Base-by-base conservation (phyloP, 2,329 filamentous ascomycete genomes). In the Sporothrix protearum region DNA sequence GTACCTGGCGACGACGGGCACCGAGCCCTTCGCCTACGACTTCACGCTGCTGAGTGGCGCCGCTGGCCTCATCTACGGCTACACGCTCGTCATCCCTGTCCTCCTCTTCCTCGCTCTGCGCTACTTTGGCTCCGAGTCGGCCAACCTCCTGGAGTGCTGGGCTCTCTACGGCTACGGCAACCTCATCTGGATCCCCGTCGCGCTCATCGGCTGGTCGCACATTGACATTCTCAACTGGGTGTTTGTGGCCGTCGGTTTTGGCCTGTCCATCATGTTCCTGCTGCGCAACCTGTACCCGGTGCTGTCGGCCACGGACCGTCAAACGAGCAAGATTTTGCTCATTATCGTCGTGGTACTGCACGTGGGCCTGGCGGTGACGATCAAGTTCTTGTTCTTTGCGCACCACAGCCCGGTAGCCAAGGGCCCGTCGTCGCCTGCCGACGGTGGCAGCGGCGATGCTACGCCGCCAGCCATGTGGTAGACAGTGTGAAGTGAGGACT, bases 331-430 rank as follows among this genome's bases (percentile, higher is more conserved):
- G 86, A 86, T 93, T 28, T 82, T 99, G 74, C 85, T 99, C 73
- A 84, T 98, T 69, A 84, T 95, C 28, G 94, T 99, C 33, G 87
- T 98, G 39, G 86, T 88, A 39, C 84, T 98, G 74, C 96, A 99
- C 82, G 90, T 94, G 36, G 96, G 91, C n/a, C 85, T 99, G 75
- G 89, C 95, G 1, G 88, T 98, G 77, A 92, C 95, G 4, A 98
- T 99, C 82, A 98, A 98, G 86, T 91, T 97, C 72, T 83, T 98
- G 36, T 98, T 98, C 86, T 99, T 99, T 82, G 94, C 94, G 76
- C 89, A 92, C 76, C 89, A 87, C 66, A 93, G 91, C 80, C 88
- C 88, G 68, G 75, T 72, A 69, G 63, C 25, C 28, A 73, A 74
- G 73, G 36, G 22, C 49, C 71, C 55, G 25, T 25, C 39, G 9